Percentiles rank a stretch among this genome's conserved stretches.
phyloP scores from a whole-genome alignment of 345 rosid genomes.

The Aethionema arabicum region DNA sequence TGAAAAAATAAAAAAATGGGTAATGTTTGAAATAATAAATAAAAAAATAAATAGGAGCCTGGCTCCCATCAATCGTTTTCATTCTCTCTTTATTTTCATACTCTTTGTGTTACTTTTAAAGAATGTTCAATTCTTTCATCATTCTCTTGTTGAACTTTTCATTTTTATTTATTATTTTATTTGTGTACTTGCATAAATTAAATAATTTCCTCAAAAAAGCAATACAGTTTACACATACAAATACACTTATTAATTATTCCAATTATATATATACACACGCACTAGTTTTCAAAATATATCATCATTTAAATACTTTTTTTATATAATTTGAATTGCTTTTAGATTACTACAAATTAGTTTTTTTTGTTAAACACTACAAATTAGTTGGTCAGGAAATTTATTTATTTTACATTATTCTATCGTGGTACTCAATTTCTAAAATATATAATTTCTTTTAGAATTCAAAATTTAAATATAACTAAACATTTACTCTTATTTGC shows the following conservation, averaged over 20 bases:
- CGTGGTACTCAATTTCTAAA: too few species aligned
- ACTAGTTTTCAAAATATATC: too few species aligned
- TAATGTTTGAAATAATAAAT: neutral
- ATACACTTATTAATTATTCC: neutral
- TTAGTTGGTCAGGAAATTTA: too few species aligned
- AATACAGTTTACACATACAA: neutral
- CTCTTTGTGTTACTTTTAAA: conserved; percentile 38
- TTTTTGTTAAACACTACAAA: too few species aligned
- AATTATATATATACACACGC: too few species aligned
- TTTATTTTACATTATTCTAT: too few species aligned
- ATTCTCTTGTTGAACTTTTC: conserved; percentile 58
- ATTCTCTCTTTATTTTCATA: conserved; percentile 37
- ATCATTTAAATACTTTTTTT: too few species aligned
- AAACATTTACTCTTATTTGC: too few species aligned
- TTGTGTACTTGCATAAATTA: neutral
- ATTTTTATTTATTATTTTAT: conserved; percentile 6
- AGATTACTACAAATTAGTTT: too few species aligned
- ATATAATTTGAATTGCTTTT: too few species aligned
- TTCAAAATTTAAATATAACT: too few species aligned
- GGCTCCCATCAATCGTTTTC: conserved; percentile 38
- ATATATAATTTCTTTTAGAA: too few species aligned
- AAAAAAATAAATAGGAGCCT: conserved; percentile 12
- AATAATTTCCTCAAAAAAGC: neutral
- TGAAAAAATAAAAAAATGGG: conserved; percentile 4
- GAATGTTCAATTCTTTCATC: conserved; percentile 66